These are phyloP conservation scores for Rhizomucor miehei DNA, from an alignment of 371 early-diverging fungal species.

Conservation along the genomic window DNA sequence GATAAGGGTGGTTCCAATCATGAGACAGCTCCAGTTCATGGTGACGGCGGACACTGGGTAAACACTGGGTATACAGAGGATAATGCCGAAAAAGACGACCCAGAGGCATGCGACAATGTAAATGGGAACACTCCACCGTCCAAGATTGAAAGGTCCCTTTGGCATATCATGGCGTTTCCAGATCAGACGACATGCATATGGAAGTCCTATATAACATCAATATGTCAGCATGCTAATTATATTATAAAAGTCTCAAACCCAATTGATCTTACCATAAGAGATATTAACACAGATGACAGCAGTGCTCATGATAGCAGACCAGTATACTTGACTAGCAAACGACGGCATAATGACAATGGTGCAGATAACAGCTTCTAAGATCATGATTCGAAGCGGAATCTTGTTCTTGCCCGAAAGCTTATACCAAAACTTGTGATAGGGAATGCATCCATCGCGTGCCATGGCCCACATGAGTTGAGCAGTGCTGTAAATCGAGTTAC, in stretches of 20 bases:
- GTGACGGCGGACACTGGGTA: conserved; percentile 14
- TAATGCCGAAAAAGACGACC: conserved; percentile 25
- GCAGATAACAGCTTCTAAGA: conserved; percentile 15
- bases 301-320: conserved; percentile 20
- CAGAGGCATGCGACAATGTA: conserved; percentile 18
- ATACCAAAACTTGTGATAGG: conserved; percentile 22
- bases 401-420: conserved; percentile 11
- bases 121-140: conserved; percentile 19
- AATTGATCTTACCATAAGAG: conserved; percentile 14
- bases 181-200: conserved; percentile 26
- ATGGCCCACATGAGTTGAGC: conserved; percentile 27
- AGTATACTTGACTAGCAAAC: conserved; percentile 20
- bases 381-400: conserved; percentile 17
- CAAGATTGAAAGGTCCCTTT: conserved; percentile 27
- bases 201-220: conserved; percentile 9
- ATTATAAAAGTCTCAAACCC: background rate
- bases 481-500: conserved; percentile 15
- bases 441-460: conserved; percentile 24
- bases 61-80: conserved; percentile 24
- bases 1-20: conserved; percentile 22
- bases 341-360: conserved; percentile 22
- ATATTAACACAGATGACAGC: conserved; percentile 27
- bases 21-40: conserved; percentile 28
- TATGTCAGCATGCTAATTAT: background rate
- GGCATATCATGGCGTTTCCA: conserved; percentile 20